A percentile compares a stretch with the other conserved stretches of the same genome.
These are phyloP conservation scores for Naumovozyma dairenensis DNA, from an alignment of 805 yeast genomes.

Conservation along the genomic window DNA sequence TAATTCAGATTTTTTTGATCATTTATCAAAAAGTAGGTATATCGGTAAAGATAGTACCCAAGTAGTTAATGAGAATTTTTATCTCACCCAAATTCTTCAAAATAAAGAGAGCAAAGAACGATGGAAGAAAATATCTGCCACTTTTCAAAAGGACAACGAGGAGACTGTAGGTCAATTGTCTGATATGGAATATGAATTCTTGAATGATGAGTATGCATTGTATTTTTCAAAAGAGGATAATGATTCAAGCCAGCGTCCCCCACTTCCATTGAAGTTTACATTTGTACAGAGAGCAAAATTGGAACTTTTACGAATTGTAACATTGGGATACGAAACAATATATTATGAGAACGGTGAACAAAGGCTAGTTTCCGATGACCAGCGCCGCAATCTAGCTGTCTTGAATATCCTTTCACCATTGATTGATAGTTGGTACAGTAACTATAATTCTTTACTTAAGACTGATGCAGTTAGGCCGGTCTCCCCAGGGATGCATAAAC, in stretches of 20 bases:
- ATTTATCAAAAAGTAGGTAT: too few relatives aligned
- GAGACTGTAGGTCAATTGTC: conserved; percentile 8
- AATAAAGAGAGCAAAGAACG: conserved; percentile 18
- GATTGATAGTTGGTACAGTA: conserved; percentile 66
- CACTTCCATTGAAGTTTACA: conserved; percentile 42
- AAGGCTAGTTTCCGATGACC: conserved; percentile 33
- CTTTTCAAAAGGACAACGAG: conserved; percentile 6
- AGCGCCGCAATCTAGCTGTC: conserved; percentile 59
- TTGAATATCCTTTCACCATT: conserved; percentile 67
- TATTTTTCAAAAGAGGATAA: conserved; percentile 15
- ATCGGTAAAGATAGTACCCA: conserved; percentile 27
- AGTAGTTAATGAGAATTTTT: conserved; percentile 27
- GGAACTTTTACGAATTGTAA: conserved; percentile 67
- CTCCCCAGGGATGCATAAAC: conserved; percentile 16
- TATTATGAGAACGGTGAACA: conserved; percentile 54
- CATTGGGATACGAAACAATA: conserved; percentile 74
- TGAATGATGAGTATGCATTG: conserved; percentile 27
- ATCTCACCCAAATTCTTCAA: conserved; percentile 20
- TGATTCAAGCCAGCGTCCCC: conserved; percentile 1
- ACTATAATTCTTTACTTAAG: conserved; percentile 45
- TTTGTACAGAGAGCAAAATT: conserved; percentile 63
- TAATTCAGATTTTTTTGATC: conserved; percentile 45
- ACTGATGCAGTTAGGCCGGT: conserved; percentile 34
- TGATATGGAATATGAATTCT: conserved; percentile 24
- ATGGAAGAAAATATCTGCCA: conserved; percentile 16